Conservation (phyloP, 1,139 yeast species). For the Yamadazyma epiphylla region DNA sequence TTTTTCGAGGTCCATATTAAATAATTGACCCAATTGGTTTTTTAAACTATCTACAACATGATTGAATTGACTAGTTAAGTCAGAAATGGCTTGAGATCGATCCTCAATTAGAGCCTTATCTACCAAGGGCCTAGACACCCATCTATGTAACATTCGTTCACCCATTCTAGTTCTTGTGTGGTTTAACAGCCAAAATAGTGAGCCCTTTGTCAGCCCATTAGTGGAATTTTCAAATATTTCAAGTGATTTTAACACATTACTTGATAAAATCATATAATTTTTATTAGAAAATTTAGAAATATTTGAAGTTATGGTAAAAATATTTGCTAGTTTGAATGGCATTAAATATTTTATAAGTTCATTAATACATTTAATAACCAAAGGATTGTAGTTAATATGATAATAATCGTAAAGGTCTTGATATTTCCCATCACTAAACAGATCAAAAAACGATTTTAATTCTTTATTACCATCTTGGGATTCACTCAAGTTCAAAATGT, state of each 20-base stretch:
- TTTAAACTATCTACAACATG: slow-evolving; percentile 53
- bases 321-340: slow-evolving; percentile 58
- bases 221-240: slow-evolving; percentile 72
- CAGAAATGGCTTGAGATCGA: slow-evolving; percentile 63
- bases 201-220: slow-evolving; percentile 54
- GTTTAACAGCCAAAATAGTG: slow-evolving; percentile 74
- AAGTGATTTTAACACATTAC: slow-evolving; percentile 62
- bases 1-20: slow-evolving; percentile 57
- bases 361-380: slow-evolving; percentile 41
- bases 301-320: slow-evolving; percentile 49
- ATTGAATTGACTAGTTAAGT: slow-evolving; percentile 42
- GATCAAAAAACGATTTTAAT: slow-evolving; percentile 11
- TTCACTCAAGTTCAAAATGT: slow-evolving; percentile 7
- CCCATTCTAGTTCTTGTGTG: slow-evolving; percentile 82
- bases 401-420: slow-evolving; percentile 22
- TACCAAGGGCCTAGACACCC: slow-evolving; percentile 75
- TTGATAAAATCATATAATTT: slow-evolving; percentile 61
- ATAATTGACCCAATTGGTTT: slow-evolving; percentile 26
- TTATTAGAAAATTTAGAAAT: slow-evolving; percentile 50
- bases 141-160: slow-evolving; percentile 54
- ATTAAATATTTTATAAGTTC: slow-evolving; percentile 51
- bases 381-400: slow-evolving; percentile 16
- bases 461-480: no score
- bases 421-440: slow-evolving; percentile 10
- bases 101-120: slow-evolving; percentile 49